Evolutionary conservation across 139 green algal species (phyloP), one percentile per base, ranked within the genome.

Genomic region (Trebouxia sp.): DNA sequence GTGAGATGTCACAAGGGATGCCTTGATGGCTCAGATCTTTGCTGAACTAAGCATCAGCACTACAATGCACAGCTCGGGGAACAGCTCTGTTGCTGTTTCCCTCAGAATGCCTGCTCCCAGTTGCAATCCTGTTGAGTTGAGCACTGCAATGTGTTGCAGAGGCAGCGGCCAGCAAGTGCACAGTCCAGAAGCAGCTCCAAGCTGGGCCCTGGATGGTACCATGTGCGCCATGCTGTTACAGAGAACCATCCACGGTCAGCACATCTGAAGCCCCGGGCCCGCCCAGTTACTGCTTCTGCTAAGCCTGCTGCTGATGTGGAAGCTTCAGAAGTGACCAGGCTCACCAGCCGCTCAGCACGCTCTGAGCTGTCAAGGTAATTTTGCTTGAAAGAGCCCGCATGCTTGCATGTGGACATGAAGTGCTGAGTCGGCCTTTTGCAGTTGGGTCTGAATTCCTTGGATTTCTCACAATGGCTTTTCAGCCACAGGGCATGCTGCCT

Each of bases 191-290:
- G 62, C 62, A 43, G 62, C 62, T 45, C 32, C 35, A 72, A 15
- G 14, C 32, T 72, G 32, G 62, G 62, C 4, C 62, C 62, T 30
- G 62, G 62, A 32, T 72, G 62, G 62, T 72, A 72, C 62, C 62
- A 72, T 72, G 62, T 72, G 17, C 62, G 62, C 62, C 62, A 72
- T 35, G 43, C 62, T 45, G 62, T 35, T 14, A 37, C 37, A 22
- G 62, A 72, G 62, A 72, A 72, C 14, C 35, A 42, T 11, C 15
- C 32, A 10, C 62, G 43, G 42, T 32, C 62, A 5, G 32, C 35
- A 9, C 32, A 37, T 35, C 62, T 72, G 0, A 72, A 72, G 62
- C 62, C 62, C 14, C 28, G 10, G 5, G 28, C 62, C 20, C 32
- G 62, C 11, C 62, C 62, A 30, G 62, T 35, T 35, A 45, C 62